Evolutionary conservation across 2,329 filamentous ascomycete genomes (phyloP), one percentile per base, ranked within the genome.

Genomic region (Ceratocystis ficicola): DNA sequence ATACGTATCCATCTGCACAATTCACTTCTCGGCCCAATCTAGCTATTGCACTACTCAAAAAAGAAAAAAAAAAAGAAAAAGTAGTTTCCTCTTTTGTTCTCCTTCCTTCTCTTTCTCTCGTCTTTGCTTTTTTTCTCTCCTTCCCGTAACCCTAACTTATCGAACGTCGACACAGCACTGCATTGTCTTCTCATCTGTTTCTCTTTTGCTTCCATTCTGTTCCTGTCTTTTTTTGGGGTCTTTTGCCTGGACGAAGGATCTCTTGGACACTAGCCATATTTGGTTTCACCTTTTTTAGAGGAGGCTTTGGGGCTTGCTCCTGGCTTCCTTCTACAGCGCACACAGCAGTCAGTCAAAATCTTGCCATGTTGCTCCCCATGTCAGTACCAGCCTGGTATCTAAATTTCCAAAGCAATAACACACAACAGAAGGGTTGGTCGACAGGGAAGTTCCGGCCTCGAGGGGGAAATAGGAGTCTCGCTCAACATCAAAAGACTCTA

Each of bases 231-330:
- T 62, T 44, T 17, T 30, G 22, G 41, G 17, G 22, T 22, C 60
- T 62, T 62, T 62, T 62, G 30, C 28, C n/a, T 46, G 52, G 4
- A 59, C n/a, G 28, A 17, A 59, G 52, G 15, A 59, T 59, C 52
- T 25, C 52, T 32, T 32, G 12, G 28, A 17, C 28, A 17, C 25
- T 32, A 32, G 52, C 52, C 52, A 59, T 8, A 59, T 59, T 32
- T 59, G 17, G 52, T 59, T 59, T 59, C 52, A 59, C 22, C 52
- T 59, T 32, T 30, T 32, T 32, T 59, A 17, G 28, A 30, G 25
- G 48, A 4, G 20, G n/a, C 52, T 32, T 36, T 59, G 52, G 28
- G 2, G 3, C 52, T n/a, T 20, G 50, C 22, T 55, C 50, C 50
- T 28, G n/a, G 52, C 52, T 17, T 17, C 28, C 15, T 32, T 59